Percentiles rank a stretch among this genome's conserved stretches.
Evolutionary conservation across 768 basidiomycete genomes (phyloP).

Genomic region (Psilocybe cyanescens): DNA sequence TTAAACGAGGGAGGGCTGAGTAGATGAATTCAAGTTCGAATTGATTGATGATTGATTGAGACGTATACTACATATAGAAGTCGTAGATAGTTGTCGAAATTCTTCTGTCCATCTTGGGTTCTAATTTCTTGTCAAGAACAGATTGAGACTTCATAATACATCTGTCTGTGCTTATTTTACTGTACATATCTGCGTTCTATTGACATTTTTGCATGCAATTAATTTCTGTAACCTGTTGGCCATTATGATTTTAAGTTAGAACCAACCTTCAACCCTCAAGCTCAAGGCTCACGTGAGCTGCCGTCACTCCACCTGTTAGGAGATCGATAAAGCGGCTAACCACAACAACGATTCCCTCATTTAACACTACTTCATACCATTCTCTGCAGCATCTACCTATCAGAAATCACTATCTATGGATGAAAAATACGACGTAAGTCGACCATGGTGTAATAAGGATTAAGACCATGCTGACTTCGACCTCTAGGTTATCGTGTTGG

Average conservation of each 20-base stretch:
- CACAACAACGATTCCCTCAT: conserved; percentile 20
- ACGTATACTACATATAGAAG: too few species aligned
- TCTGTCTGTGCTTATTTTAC: background rate
- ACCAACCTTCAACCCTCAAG: too few species aligned
- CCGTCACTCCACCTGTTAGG: conserved; percentile 1
- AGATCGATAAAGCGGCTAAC: conserved; percentile 30
- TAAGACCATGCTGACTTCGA: background rate
- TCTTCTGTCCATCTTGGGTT: background rate
- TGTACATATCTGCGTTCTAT: conserved; percentile 7
- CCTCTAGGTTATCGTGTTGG: conserved; percentile 83
- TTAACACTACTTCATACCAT: conserved; percentile 18
- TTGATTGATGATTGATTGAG: too few species aligned
- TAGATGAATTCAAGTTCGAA: background rate
- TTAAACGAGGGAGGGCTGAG: conserved; percentile 24
- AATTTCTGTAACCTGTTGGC: background rate
- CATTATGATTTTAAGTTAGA: too few species aligned
- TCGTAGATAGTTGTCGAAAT: background rate
- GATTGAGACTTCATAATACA: background rate
- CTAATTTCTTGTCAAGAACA: background rate
- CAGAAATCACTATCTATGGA: conserved; percentile 67
- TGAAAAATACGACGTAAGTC: conserved; percentile 94
- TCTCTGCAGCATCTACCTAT: conserved; percentile 28
- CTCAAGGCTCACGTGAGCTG: conserved; percentile 12
- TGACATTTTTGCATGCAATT: background rate
- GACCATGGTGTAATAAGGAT: background rate